Conservation (phyloP, 2,329 filamentous ascomycete species). For the Neocatenulostroma microsporum region DNA sequence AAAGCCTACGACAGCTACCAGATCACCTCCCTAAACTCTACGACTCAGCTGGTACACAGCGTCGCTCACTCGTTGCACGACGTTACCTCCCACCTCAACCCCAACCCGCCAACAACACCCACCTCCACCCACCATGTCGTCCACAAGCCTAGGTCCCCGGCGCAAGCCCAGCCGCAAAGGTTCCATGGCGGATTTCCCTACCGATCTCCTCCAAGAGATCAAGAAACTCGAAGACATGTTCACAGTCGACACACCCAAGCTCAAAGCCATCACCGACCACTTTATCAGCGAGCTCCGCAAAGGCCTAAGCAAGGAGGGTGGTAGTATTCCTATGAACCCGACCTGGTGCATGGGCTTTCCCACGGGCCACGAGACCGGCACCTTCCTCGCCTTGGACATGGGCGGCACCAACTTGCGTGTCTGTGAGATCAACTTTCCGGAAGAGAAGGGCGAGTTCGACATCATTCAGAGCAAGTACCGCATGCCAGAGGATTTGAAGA, state of each 20-base stretch:
- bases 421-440: constrained; percentile 82
- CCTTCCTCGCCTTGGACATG: constrained; percentile 86
- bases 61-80: too few species aligned
- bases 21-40: too few species aligned
- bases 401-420: constrained; percentile 93
- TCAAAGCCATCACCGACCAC: constrained; percentile 85
- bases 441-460: constrained; percentile 82
- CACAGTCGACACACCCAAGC: constrained; percentile 65
- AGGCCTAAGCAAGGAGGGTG: constrained; percentile 80
- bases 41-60: too few species aligned
- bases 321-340: constrained; percentile 96
- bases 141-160: constrained; percentile 51
- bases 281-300: constrained; percentile 84
- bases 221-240: constrained; percentile 77
- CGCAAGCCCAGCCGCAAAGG: constrained; percentile 64
- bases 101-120: neutral
- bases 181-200: constrained; percentile 84
- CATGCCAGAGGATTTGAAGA: constrained; percentile 89
- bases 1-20: too few species aligned
- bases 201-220: constrained; percentile 74
- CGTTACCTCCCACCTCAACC: neutral
- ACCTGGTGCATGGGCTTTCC: constrained; percentile 93
- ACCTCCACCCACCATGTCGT: neutral
- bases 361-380: constrained; percentile 77
- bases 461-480: constrained; percentile 95